These are phyloP conservation scores for Fusarium chuoi DNA, from an alignment of 2,329 filamentous ascomycete genomes.

Conservation along the genomic window DNA sequence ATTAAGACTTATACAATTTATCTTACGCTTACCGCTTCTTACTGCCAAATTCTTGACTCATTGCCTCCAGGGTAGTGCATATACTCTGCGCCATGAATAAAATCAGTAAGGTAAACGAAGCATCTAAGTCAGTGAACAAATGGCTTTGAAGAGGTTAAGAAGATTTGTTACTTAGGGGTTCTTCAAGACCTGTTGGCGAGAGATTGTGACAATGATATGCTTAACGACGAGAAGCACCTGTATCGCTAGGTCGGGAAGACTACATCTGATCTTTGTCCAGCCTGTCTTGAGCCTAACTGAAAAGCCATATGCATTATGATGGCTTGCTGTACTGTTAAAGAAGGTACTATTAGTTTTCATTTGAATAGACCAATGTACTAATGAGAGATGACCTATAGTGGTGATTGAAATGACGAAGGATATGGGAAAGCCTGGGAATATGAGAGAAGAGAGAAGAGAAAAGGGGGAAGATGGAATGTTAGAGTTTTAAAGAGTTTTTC, in stretches of 20 bases:
- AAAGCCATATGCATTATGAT: too few relatives aligned
- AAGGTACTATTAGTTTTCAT: too few relatives aligned
- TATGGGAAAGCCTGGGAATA: rapidly evolving
- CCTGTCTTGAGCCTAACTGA: too few relatives aligned
- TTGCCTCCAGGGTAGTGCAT: background rate
- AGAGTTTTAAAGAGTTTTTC: rapidly evolving
- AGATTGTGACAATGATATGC: background rate
- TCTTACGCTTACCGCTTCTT: too few relatives aligned
- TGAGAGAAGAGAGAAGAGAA: background rate
- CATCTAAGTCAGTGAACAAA: rapidly evolving
- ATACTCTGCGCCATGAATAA: background rate
- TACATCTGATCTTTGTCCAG: rapidly evolving
- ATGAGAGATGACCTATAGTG: too few relatives aligned
- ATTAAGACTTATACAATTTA: rapidly evolving
- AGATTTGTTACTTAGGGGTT: too few relatives aligned
- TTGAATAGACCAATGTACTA: too few relatives aligned
- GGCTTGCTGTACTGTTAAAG: too few relatives aligned
- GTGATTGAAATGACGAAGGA: background rate
- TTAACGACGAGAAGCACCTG: too few relatives aligned
- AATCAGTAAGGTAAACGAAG: background rate
- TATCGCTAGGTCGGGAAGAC: too few relatives aligned
- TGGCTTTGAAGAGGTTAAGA: too few relatives aligned
- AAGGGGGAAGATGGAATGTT: rapidly evolving
- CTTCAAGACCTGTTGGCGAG: too few relatives aligned
- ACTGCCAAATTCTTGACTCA: rapidly evolving